Conservation (phyloP, 1,284 basidiomycete genomes). For the Leccinum griseonigrum region DNA sequence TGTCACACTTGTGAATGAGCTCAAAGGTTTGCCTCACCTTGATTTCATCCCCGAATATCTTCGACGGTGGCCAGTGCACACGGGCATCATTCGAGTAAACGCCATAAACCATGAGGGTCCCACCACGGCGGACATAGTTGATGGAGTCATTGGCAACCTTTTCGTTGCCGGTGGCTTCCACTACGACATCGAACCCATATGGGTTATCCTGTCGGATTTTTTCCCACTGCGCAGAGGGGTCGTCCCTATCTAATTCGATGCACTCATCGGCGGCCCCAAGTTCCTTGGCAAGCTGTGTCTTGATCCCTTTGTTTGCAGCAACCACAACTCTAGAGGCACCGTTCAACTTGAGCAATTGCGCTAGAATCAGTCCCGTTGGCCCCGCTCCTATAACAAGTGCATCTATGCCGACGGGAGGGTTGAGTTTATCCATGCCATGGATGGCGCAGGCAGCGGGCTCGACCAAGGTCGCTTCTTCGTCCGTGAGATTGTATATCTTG, state of each 20-base stretch:
- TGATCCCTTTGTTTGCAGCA: constrained; percentile 80
- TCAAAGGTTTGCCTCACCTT: constrained; percentile 41
- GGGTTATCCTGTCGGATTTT: constrained; percentile 72
- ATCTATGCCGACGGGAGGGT: constrained; percentile 70
- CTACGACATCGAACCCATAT: constrained; percentile 84
- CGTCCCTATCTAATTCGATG: constrained; percentile 70
- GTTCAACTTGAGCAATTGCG: constrained; percentile 80
- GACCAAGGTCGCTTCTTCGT: constrained; percentile 80
- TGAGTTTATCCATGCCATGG: constrained; percentile 81
- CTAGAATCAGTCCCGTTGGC: constrained; percentile 80
- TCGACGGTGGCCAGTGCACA: constrained; percentile 79
- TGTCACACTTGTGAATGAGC: background rate
- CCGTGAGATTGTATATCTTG: constrained; percentile 77
- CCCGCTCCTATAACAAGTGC: constrained; percentile 75
- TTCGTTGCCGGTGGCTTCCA: constrained; percentile 81
- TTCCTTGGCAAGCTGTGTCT: constrained; percentile 74
- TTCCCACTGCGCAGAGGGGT: constrained; percentile 73
- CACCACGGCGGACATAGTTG: constrained; percentile 77
- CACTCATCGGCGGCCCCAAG: constrained; percentile 78
- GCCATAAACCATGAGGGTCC: constrained; percentile 68
- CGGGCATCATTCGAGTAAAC: constrained; percentile 67
- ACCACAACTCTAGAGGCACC: constrained; percentile 73
- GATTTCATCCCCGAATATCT: constrained; percentile 85
- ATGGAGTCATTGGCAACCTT: constrained; percentile 75
- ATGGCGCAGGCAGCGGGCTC: constrained; percentile 86